Conservation (phyloP, 2,329 filamentous ascomycete genomes). For the Chaetomium sp. region DNA sequence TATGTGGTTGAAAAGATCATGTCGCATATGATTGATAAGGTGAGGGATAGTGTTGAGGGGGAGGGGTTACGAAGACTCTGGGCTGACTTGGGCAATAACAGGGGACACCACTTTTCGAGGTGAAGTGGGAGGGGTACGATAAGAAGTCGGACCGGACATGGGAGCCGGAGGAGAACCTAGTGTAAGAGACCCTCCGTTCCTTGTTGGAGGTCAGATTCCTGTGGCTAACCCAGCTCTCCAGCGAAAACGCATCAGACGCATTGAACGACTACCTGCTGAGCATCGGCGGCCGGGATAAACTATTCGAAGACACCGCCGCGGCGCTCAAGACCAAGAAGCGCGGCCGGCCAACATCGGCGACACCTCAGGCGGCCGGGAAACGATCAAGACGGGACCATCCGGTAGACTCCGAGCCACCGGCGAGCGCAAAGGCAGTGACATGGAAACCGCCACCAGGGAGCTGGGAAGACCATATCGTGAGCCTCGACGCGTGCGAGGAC, state of each 20-base stretch:
- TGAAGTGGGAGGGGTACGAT: conserved; percentile 78
- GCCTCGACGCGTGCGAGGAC: conserved; percentile 68
- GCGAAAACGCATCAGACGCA: conserved; percentile 52
- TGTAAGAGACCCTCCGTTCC: conserved; percentile 37
- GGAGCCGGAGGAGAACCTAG: conserved; percentile 69
- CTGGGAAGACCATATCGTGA: conserved; percentile 69
- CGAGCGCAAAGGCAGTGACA: conserved; percentile 33
- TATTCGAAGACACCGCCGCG: conserved; percentile 45
- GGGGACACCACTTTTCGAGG: conserved; percentile 54
- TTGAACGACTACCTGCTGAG: conserved; percentile 57
- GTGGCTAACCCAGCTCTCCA: conserved; percentile 23
- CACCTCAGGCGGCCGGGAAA: conserved; percentile 37
- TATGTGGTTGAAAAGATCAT: conserved; percentile 71
- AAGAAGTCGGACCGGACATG: conserved; percentile 65
- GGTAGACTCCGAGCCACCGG: conserved; percentile 41
- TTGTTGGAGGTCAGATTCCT: too few relatives aligned
- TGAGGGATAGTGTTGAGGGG: conserved; percentile 23
- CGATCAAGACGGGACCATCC: conserved; percentile 43
- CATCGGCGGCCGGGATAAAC: conserved; percentile 56
- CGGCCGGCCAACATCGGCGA: conserved; percentile 38
- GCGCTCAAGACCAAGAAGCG: conserved; percentile 53
- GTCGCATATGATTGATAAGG: conserved; percentile 55
- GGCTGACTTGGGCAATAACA: background rate
- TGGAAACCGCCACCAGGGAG: conserved; percentile 66
- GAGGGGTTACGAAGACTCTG: conserved; percentile 19